Evolutionary conservation across 2,329 filamentous ascomycete genomes (phyloP).

Genomic region (Ambrosiella beaveri): DNA sequence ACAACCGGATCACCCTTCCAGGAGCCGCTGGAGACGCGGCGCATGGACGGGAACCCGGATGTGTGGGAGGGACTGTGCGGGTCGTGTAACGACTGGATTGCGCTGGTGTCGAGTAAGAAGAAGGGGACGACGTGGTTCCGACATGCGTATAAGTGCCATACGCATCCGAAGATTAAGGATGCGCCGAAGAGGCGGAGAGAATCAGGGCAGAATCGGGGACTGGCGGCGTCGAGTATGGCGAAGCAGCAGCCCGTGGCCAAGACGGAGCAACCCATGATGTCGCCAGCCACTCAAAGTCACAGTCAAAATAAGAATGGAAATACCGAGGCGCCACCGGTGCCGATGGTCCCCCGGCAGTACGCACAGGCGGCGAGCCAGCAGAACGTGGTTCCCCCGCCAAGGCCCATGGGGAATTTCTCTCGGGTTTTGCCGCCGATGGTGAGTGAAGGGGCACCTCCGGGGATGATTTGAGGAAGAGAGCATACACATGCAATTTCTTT

Average conservation of each 20-base stretch:
- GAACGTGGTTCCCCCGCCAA: constrained; percentile 15
- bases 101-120: constrained; percentile 70
- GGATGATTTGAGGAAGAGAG: constrained; percentile 7
- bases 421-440: constrained; percentile 6
- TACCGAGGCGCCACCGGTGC: constrained; percentile 4
- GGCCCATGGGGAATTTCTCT: constrained; percentile 3
- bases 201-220: constrained; percentile 32
- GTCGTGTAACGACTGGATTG: constrained; percentile 66
- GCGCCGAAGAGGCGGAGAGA: constrained; percentile 50
- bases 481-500: background rate
- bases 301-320: background rate
- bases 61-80: constrained; percentile 68
- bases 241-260: constrained; percentile 27
- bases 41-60: constrained; percentile 65
- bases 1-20: constrained; percentile 65
- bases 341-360: constrained; percentile 16
- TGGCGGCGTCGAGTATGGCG: constrained; percentile 26
- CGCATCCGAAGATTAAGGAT: constrained; percentile 55
- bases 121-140: constrained; percentile 87
- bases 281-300: background rate
- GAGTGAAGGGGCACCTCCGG: constrained; percentile 6
- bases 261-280: constrained; percentile 14
- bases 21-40: constrained; percentile 54
- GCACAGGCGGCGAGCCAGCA: background rate
- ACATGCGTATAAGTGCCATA: constrained; percentile 74